Percentiles rank a stretch among this genome's conserved stretches.
These are phyloP conservation scores for Fusarium lateritium DNA, from an alignment of 2,329 filamentous ascomycete species.

Conservation along the genomic window DNA sequence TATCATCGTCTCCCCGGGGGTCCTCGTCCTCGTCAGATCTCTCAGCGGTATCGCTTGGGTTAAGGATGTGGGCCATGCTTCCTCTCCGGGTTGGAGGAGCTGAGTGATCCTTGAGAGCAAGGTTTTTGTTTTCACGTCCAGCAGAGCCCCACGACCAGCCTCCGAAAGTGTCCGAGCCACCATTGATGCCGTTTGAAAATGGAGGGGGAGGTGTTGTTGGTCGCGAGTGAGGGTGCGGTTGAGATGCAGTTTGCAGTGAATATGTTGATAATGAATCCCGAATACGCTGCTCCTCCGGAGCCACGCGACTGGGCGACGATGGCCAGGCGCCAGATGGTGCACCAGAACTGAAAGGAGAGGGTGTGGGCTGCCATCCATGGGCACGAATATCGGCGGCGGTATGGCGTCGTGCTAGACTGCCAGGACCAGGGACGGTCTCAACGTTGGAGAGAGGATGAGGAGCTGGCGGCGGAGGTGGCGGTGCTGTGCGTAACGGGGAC, in stretches of 20 bases:
- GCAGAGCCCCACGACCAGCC: slow-evolving; percentile 71
- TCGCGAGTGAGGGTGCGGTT: slow-evolving; percentile 63
- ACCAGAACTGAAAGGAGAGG: slow-evolving; percentile 76
- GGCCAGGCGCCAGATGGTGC: slow-evolving; percentile 67
- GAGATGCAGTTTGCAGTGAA: slow-evolving; percentile 63
- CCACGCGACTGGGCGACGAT: slow-evolving; percentile 66
- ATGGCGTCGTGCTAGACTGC: slow-evolving; percentile 85
- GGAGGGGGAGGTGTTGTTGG: slow-evolving; percentile 68
- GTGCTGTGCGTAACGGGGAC: slow-evolving; percentile 79
- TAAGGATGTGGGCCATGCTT: slow-evolving; percentile 76
- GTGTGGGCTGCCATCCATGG: slow-evolving; percentile 78
- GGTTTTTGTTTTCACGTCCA: slow-evolving; percentile 65
- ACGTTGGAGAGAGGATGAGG: slow-evolving; percentile 77
- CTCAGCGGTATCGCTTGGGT: slow-evolving; percentile 70
- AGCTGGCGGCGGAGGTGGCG: slow-evolving; percentile 74
- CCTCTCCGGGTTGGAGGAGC: slow-evolving; percentile 70
- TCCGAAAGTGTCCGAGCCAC: slow-evolving; percentile 63
- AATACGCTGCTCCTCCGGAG: slow-evolving; percentile 68
- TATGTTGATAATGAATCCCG: slow-evolving; percentile 71
- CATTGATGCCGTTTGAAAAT: slow-evolving; percentile 61
- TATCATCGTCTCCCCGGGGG: slow-evolving; percentile 68
- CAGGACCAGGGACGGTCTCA: slow-evolving; percentile 74
- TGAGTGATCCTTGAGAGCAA: slow-evolving; percentile 68
- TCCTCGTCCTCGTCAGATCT: slow-evolving; percentile 71
- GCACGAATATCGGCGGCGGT: slow-evolving; percentile 96